phyloP scores from a whole-genome alignment of 345 rosid genomes.

The Brassica carinata region DNA sequence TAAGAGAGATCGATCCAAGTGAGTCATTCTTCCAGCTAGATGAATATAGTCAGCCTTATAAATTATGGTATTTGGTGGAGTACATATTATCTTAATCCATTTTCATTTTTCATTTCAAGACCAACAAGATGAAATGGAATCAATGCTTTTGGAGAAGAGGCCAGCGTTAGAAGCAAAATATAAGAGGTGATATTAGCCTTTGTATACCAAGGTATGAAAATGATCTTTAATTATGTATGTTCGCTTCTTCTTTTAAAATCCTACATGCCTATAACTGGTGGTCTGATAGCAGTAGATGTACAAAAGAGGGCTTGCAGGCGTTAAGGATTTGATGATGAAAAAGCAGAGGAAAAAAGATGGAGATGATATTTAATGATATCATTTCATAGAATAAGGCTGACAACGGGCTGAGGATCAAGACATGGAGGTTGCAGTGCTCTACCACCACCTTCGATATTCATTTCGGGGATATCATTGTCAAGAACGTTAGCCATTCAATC shows the following conservation, averaged over 20 bases:
- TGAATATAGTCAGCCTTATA: no score
- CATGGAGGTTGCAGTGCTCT: constrained; percentile 39
- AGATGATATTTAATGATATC: not conserved
- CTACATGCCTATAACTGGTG: not conserved
- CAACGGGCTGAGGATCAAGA: constrained; percentile 48
- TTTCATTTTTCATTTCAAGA: not conserved
- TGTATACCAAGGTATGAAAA: not conserved
- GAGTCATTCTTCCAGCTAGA: not conserved
- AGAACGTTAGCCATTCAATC: constrained; percentile 34
- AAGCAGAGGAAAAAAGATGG: not conserved
- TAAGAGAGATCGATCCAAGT: not conserved
- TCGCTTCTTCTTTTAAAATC: not conserved
- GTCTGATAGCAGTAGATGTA: not conserved
- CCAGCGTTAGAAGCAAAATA: not conserved
- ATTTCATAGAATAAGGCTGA: constrained; percentile 20
- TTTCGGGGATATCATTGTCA: constrained; percentile 30
- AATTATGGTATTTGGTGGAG: not conserved
- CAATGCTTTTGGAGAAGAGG: not conserved
- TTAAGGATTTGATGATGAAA: not conserved
- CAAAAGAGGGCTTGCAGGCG: not conserved
- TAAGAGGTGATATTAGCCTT: not conserved
- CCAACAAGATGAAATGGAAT: not conserved
- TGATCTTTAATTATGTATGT: not conserved
- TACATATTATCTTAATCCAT: not conserved
- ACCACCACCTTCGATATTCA: constrained; percentile 36